Conservation (phyloP, 495 filamentous ascomycete species). For the Annulohypoxylon moriforme region DNA sequence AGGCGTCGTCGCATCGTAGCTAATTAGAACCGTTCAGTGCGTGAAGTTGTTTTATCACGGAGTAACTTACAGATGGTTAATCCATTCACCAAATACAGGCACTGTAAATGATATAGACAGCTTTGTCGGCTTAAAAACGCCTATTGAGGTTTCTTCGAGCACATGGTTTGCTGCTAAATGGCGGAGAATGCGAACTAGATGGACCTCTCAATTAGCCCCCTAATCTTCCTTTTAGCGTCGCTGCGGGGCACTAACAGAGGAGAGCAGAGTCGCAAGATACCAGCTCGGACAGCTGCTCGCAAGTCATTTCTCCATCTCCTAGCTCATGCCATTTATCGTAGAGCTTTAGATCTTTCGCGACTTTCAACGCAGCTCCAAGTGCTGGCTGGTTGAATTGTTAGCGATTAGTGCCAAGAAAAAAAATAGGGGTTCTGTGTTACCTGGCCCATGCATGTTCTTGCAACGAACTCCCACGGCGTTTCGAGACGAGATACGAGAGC, state of each 20-base stretch:
- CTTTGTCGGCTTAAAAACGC: constrained; percentile 1
- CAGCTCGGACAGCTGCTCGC: neutral
- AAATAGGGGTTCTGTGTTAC: neutral
- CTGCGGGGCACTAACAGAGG: neutral
- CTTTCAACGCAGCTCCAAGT: constrained; percentile 1
- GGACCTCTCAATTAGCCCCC: neutral
- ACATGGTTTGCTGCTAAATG: constrained; percentile 6
- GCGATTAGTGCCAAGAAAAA: neutral
- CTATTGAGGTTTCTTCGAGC: constrained; percentile 4
- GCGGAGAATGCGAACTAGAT: constrained; percentile 1
- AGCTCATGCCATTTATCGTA: constrained; percentile 3
- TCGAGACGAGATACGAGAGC: constrained; percentile 1
- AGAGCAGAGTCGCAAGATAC: constrained; percentile 9
- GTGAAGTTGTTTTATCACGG: neutral
- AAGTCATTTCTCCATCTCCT: neutral
- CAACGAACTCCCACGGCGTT: constrained; percentile 1
- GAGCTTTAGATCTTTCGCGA: constrained; percentile 3
- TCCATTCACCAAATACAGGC: constrained; percentile 2
- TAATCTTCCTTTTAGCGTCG: neutral
- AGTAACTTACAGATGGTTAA: constrained; percentile 2
- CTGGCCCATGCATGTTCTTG: constrained; percentile 6
- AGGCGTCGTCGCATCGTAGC: neutral
- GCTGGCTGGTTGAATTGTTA: neutral
- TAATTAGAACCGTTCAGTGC: neutral
- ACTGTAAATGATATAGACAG: constrained; percentile 2